Evolutionary conservation across 495 filamentous ascomycete genomes (phyloP), one percentile per base, ranked within the genome.

Genomic region (Neurospora sp.): DNA sequence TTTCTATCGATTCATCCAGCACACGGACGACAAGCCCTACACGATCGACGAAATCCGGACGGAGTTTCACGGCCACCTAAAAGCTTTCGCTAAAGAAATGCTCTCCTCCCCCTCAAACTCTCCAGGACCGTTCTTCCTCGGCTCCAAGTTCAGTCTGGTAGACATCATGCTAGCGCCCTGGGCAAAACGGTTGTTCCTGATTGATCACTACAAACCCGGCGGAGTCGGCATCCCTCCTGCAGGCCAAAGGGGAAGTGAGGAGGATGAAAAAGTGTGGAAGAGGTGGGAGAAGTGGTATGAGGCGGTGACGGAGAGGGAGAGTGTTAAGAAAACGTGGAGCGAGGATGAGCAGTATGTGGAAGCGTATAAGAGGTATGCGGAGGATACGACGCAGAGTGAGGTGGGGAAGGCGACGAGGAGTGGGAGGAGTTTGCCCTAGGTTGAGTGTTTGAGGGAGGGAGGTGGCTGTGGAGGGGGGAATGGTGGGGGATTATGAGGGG

Each of bases 311-410:
- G 75, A 75, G 7, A 84, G 89, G 71, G 79, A 85, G 76, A 92
- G 88, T 78, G 85, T 92, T 0, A 81, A 81, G 74, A 83, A 87
- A 77, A 93, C 89, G 0, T 89, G 83, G 81, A 92, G 90, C 75
- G 86, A 89, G 23, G 87, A 81, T 54, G 86, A 89, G 70, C 80
- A 88, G 77, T 92, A 91, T 76, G 77, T 89, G 70, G 85, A 84
- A 3, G 90, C 90, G 70, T 93, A 92, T 78, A 85, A 88, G 79
- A 81, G 89, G 71, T 93, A 93, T 85, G 90, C 90, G 16, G 89
- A 93, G 69, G 86, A 93, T 80, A 88, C 84, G n/a, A 91, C 91
- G 62, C 87, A 90, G 81, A 90, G 89, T 70, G 88, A 92, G 79
- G 80, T 92, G 71, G 90, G 87, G 23, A 89, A 92, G 82, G 91